These are phyloP conservation scores for Elsinoe perseae DNA, from an alignment of 2,329 filamentous ascomycete genomes.

Conservation along the genomic window DNA sequence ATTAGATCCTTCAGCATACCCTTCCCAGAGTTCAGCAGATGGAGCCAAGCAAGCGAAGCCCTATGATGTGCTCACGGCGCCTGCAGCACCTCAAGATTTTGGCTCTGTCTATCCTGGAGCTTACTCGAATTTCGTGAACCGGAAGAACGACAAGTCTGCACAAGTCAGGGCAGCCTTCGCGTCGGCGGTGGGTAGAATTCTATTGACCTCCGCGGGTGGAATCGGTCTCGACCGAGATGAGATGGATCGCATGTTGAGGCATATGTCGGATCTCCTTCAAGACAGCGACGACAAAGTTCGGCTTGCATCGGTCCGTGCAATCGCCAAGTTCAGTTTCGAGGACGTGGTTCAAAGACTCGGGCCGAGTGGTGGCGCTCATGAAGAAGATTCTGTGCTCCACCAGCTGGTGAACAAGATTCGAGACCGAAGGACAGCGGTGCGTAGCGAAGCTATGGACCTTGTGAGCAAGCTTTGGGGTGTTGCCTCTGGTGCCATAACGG, in stretches of 20 bases:
- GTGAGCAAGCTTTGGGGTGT: slow-evolving; percentile 90
- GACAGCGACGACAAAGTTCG: slow-evolving; percentile 90
- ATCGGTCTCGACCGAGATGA: slow-evolving; percentile 81
- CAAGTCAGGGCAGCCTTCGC: slow-evolving; percentile 81
- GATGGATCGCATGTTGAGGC: slow-evolving; percentile 62
- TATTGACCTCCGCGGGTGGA: slow-evolving; percentile 84
- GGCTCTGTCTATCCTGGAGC: slow-evolving; percentile 69
- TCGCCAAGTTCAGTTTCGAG: slow-evolving; percentile 71
- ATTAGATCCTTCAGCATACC: slow-evolving; percentile 77
- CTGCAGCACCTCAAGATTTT: slow-evolving; percentile 82
- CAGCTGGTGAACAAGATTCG: slow-evolving; percentile 82
- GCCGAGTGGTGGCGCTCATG: slow-evolving; percentile 63
- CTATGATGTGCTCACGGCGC: slow-evolving; percentile 64
- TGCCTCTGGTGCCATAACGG: slow-evolving; percentile 75
- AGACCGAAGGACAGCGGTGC: slow-evolving; percentile 73
- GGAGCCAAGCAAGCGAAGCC: slow-evolving; percentile 35
- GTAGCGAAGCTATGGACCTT: slow-evolving; percentile 77
- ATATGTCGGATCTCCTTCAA: slow-evolving; percentile 68
- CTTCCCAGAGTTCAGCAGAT: slow-evolving; percentile 52
- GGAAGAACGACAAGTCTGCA: slow-evolving; percentile 78
- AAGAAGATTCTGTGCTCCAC: slow-evolving; percentile 68
- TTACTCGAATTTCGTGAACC: slow-evolving; percentile 76
- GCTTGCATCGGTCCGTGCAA: slow-evolving; percentile 75
- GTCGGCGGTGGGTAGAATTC: slow-evolving; percentile 71
- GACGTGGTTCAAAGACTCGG: slow-evolving; percentile 78